Conservation (phyloP, 139 green algal species). For the Chlamydomonas applanata region DNA sequence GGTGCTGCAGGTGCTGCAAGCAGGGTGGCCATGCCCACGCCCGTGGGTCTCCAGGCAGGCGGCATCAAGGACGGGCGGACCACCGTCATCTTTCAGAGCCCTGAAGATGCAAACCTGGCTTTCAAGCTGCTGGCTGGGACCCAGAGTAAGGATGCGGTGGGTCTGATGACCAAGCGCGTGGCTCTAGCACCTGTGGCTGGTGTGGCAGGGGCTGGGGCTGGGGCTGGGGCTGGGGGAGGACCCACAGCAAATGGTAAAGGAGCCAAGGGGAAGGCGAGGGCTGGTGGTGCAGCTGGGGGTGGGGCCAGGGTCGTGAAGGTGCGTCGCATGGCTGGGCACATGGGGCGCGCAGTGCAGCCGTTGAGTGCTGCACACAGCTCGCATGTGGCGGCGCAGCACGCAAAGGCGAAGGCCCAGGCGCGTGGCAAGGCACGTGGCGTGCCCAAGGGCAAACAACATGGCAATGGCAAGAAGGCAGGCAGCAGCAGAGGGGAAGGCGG, state of each 20-base stretch:
- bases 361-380: no score
- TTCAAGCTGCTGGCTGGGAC: conserved; percentile 4
- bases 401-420: no score
- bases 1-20: no score
- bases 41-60: not conserved
- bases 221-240: no score
- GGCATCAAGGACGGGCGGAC: not conserved
- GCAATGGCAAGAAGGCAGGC: no score
- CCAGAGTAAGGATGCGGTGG: not conserved
- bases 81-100: not conserved
- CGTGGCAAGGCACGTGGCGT: no score
- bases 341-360: not conserved
- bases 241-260: not conserved
- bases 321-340: conserved; percentile 8
- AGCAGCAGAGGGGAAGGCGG: no score
- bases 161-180: not conserved
- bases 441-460: no score
- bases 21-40: not conserved
- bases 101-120: not conserved
- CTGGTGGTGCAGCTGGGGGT: not conserved
- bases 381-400: no score
- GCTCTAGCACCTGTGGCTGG: not conserved
- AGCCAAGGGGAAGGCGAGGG: not conserved
- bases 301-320: not conserved
- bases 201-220: not conserved